Conservation (phyloP, 495 filamentous ascomycete genomes). For the Entonaema liquescens region DNA sequence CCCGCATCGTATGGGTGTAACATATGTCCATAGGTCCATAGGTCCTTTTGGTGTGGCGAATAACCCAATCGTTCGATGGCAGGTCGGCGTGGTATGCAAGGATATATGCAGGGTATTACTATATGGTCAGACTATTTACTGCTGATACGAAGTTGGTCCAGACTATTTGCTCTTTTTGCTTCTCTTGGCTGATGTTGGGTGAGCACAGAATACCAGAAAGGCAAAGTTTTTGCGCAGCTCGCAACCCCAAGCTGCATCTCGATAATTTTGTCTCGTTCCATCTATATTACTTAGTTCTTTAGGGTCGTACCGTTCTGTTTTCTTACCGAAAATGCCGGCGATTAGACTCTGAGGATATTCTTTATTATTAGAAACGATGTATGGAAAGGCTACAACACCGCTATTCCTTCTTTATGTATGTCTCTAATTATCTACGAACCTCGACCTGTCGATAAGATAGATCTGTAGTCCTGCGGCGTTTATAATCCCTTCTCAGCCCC, state of each 20-base stretch:
- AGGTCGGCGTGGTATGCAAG: slow-evolving; percentile 27
- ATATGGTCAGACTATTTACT: slow-evolving; percentile 27
- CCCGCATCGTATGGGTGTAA: slow-evolving; percentile 16
- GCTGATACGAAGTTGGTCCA: slow-evolving; percentile 36
- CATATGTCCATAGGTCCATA: not conserved
- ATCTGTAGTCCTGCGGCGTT: not conserved
- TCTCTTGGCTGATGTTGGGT: slow-evolving; percentile 2
- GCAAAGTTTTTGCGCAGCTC: slow-evolving; percentile 12
- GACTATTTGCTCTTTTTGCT: slow-evolving; percentile 6
- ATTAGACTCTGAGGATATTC: slow-evolving; percentile 8
- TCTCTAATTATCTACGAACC: not conserved
- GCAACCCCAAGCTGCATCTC: slow-evolving; percentile 30
- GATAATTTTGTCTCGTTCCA: slow-evolving; percentile 22
- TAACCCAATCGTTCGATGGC: slow-evolving; percentile 24
- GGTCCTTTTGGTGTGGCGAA: not conserved
- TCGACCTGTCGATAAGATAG: slow-evolving; percentile 18
- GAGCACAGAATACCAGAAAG: slow-evolving; percentile 11
- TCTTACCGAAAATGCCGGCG: slow-evolving; percentile 22
- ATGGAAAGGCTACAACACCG: slow-evolving; percentile 14
- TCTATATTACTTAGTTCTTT: slow-evolving; percentile 21
- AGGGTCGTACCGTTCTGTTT: slow-evolving; percentile 4
- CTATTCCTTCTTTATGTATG: slow-evolving; percentile 24
- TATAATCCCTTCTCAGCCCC: not conserved
- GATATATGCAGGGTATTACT: slow-evolving; percentile 28
- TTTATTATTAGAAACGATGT: slow-evolving; percentile 35